phyloP scores from a whole-genome alignment of 768 basidiomycete species.

The Xerocomellus amylosporus region DNA sequence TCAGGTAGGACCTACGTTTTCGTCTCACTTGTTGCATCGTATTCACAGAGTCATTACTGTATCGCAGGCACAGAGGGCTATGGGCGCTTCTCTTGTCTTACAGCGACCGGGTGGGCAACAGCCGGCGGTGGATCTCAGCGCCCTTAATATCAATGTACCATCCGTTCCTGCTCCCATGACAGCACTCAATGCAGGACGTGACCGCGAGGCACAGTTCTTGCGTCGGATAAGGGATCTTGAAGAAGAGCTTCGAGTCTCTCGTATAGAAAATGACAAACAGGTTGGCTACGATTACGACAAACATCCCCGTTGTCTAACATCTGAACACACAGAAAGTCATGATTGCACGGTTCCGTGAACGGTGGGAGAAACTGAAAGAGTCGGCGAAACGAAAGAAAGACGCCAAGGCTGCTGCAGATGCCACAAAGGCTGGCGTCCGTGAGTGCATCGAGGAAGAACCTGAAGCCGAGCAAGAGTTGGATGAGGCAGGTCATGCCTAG shows the following conservation, averaged over 20 bases:
- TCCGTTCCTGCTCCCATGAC: conserved; percentile 46
- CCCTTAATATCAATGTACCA: conserved; percentile 57
- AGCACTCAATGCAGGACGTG: conserved; percentile 50
- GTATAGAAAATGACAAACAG: conserved; percentile 80
- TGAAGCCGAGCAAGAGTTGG: conserved; percentile 60
- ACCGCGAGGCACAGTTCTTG: conserved; percentile 52
- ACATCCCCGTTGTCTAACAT: conserved; percentile 11
- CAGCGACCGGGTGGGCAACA: conserved; percentile 42
- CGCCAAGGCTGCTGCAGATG: conserved; percentile 53
- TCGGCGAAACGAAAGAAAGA: conserved; percentile 85
- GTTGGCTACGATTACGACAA: conserved; percentile 38
- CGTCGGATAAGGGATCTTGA: conserved; percentile 70
- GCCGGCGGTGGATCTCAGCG: conserved; percentile 48
- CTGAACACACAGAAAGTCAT: conserved; percentile 61
- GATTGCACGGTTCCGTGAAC: conserved; percentile 78
- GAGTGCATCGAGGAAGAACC: conserved; percentile 71
- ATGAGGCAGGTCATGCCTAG: conserved; percentile 19
- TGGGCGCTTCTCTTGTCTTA: conserved; percentile 64
- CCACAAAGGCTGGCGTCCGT: conserved; percentile 44
- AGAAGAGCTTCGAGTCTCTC: conserved; percentile 63
- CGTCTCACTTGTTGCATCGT: not conserved
- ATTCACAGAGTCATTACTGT: conserved; percentile 3
- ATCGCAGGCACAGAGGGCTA: conserved; percentile 70
- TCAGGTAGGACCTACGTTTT: conserved; percentile 47
- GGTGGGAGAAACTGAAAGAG: conserved; percentile 89